Evolutionary conservation across 768 basidiomycete species (phyloP), one percentile per base, ranked within the genome.

Genomic region (Amylocystis lapponica): DNA sequence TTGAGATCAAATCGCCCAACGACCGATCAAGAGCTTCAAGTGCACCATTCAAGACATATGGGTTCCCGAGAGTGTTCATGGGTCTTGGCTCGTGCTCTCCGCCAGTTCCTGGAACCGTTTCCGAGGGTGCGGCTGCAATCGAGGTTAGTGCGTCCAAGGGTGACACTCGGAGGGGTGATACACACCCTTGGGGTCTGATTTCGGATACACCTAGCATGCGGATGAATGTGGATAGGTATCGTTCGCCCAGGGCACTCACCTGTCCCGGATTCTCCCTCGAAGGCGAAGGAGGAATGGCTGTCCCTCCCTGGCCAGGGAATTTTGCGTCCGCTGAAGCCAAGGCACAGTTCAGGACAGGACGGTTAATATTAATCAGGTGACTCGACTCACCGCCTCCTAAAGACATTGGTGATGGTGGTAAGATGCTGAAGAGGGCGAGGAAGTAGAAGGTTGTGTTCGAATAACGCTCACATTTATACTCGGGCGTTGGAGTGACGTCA

Each of bases 241-340:
- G 5, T 7, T 19, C 10, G 6, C n/a, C 8, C 5, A 10, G 29
- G 16, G 22, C 2, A 43, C 56, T 20, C 42, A 72, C 74, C 51
- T 65, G 63, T 11, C 69, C 74, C 5, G 70, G 72, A 46, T 76
- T 78, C 53, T 75, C 71, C 23, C 55, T 52, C 4, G 65, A 64
- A 1, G 75, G 69, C 12, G 66, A 67, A 8, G 75, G 75, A 9
- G 73, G 70, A 34, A 68, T 53, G 5, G 63, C 69, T 5, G 49
- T 26, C 16, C 43, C 51, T 27, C 33, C 44, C 27, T 66, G 67
- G 38, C 55, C 55, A 14, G 72, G 68, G 48, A 68, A 74, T 48
- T 70, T 71, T 25, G 68, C 63, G 41, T 74, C 68, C 21, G 36
- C 59, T 62, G 27, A 3, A 40, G 19, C 17, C 14, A n/a, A 12